Base-by-base conservation (phyloP, 352 stramenopile genomes). In the Lagenidium giganteum region DNA sequence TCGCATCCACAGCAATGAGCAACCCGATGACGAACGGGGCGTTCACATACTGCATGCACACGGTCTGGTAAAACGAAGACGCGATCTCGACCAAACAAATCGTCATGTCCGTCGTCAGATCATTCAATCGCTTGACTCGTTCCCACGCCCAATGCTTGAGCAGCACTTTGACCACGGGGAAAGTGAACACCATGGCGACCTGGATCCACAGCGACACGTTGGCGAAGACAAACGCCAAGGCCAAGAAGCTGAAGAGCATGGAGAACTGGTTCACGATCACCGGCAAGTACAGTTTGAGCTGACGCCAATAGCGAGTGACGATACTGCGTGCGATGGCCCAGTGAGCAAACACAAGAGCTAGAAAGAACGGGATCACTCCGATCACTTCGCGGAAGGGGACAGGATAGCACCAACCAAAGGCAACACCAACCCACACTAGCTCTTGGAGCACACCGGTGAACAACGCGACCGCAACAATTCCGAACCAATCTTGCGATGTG, bases 321-420 rank as follows among this genome's bases (percentile, higher is more conserved):
- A 51, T 22, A n/a, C n/a, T n/a, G n/a, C n/a, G n/a, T n/a, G n/a
- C n/a, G n/a, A n/a, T n/a, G n/a, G n/a, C n/a, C 27, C 38, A 51
- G n/a, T 58, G 41, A 22, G 20, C 13, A 2, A 47, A 12, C 14
- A 44, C 13, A n/a, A n/a, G n/a, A n/a, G n/a, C n/a, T n/a, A n/a
- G n/a, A n/a, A n/a, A n/a, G 17, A 58, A 45, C 22, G 26, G 30
- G 5, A 42, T 3, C 4, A 42, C 20, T 17, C 41, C 33, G 3
- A 51, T n/a, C 16, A 58, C 16, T 28, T 58, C 50, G 8, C 41
- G 50, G 36, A 58, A 58, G 24, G 51, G 43, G 16, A 60, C 29
- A 0, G 51, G 51, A 27, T 47, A 54, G 3, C 44, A 30, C 51
- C 51, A 60, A 13, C 13, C 24, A 14, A 60, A 44, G n/a, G 51